These are phyloP conservation scores for Saccharomycopsis schoenii DNA, from an alignment of 805 yeast species.

Conservation along the genomic window DNA sequence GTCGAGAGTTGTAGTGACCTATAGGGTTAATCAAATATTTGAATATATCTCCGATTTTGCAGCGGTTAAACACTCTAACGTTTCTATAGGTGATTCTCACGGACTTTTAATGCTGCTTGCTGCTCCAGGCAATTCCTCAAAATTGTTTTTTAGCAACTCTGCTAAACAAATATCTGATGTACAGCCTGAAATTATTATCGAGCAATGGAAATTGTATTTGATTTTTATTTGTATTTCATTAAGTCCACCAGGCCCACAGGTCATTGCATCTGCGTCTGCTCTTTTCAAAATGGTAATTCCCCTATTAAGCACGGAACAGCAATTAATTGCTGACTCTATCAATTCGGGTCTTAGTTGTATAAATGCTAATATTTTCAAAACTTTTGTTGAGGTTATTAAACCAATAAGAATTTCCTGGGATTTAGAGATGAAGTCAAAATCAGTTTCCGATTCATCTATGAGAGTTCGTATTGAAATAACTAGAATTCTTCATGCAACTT, in stretches of 20 bases:
- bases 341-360: conserved; percentile 84
- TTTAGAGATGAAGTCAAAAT: conserved; percentile 23
- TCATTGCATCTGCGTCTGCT: conserved; percentile 85
- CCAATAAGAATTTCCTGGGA: conserved; percentile 48
- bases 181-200: conserved; percentile 63
- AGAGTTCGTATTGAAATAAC: conserved; percentile 63
- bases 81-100: background rate
- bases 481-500: conserved; percentile 64
- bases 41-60: conserved; percentile 54
- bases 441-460: conserved; percentile 26
- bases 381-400: conserved; percentile 69
- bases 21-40: conserved; percentile 76
- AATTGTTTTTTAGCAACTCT: conserved; percentile 11
- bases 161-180: conserved; percentile 20
- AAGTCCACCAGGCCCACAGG: conserved; percentile 83
- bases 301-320: conserved; percentile 58
- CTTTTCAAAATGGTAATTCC: conserved; percentile 85
- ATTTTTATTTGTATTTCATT: conserved; percentile 88
- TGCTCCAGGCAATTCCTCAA: conserved; percentile 11
- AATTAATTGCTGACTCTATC: conserved; percentile 70
- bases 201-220: conserved; percentile 82
- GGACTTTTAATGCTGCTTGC: conserved; percentile 21
- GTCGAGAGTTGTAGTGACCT: conserved; percentile 84
- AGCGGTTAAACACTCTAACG: conserved; percentile 27
- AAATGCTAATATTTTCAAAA: conserved; percentile 79